Evolutionary conservation across 2,329 filamentous ascomycete species (phyloP).

Genomic region (Pseudocercospora pini-densiflorae): DNA sequence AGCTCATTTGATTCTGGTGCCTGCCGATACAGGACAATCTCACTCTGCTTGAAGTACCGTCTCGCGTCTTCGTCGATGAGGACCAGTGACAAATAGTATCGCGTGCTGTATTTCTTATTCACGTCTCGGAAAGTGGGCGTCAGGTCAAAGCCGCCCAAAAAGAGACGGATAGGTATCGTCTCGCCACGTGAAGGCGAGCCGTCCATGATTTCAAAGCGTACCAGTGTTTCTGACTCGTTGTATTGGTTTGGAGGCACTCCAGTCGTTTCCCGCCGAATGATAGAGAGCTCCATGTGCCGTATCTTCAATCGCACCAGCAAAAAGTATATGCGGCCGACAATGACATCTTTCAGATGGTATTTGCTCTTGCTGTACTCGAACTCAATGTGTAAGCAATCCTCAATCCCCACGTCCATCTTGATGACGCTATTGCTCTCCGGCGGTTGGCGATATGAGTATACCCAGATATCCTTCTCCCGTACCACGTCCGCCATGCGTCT

Average conservation of each 20-base stretch:
- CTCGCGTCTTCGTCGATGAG: slow-evolving; percentile 72
- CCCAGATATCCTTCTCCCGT: slow-evolving; percentile 99
- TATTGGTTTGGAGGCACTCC: slow-evolving; percentile 98
- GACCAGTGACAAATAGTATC: slow-evolving; percentile 96
- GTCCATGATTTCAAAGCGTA: slow-evolving; percentile 99
- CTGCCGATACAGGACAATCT: slow-evolving; percentile 95
- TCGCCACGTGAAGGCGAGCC: slow-evolving; percentile 93
- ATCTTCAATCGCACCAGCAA: slow-evolving; percentile 96
- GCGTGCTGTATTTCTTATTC: slow-evolving; percentile 99
- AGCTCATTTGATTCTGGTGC: slow-evolving; percentile 56
- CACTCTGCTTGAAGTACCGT: slow-evolving; percentile 98
- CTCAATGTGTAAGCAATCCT: slow-evolving; percentile 98
- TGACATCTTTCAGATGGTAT: slow-evolving; percentile 99
- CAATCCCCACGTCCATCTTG: slow-evolving; percentile 99
- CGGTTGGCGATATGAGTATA: slow-evolving; percentile 97
- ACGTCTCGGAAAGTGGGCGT: slow-evolving; percentile 99
- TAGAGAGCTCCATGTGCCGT: slow-evolving; percentile 99
- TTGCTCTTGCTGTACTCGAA: slow-evolving; percentile 99
- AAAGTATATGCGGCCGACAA: slow-evolving; percentile 98
- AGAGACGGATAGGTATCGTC: slow-evolving; percentile 95
- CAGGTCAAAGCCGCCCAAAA: slow-evolving; percentile 95
- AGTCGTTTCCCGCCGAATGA: slow-evolving; percentile 95
- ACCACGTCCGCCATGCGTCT: slow-evolving; percentile 97
- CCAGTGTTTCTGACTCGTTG: slow-evolving; percentile 97
- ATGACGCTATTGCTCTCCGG: slow-evolving; percentile 98